Evolutionary conservation across 148 eudicot genomes (phyloP), one percentile per base, ranked within the genome.

Genomic region (Heliamphora exappendiculata): DNA sequence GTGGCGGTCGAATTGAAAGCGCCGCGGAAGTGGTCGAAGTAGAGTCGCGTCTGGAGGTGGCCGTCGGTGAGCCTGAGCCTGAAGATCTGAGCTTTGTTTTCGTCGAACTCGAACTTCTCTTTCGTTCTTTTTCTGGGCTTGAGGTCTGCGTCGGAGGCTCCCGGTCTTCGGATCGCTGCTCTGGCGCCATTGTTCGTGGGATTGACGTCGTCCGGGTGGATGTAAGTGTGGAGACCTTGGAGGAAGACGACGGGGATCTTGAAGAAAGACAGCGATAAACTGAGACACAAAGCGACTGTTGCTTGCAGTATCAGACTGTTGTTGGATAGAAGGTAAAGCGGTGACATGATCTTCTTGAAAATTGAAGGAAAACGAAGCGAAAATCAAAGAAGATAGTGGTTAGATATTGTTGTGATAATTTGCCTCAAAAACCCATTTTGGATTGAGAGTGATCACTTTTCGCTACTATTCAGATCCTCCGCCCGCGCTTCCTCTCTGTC

Each of bases 71-170:
- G 91, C 41, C 79, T 89, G 24, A 96, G 84, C 45, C 99, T 76
- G 73, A 93, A 93, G 98, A 96, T 96, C 97, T 96, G 99, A 67
- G 99, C 99, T 80, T 96, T 96, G 73, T 60, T 84, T 74, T 96
- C 99, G 78, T 96, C 98, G 73, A 96, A 96, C 78, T 91, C 97
- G 54, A 91, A 88, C 47, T 77, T 89, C 13, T 91, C 88, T 67
- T 87, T 87, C 42, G 87, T 57, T 57, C 88, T 88, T 81, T 85
- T 93, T 78, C 97, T 88, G 87, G 87, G 89, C 77, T 79, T 92
- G 16, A 84, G 82, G 10, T 89, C 97, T 22, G 88, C 67, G 20
- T 82, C 80, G 6, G 89, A 72, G 4, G 78, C 84, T 36, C 96
- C 86, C 5, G 99, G 97, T 58, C 97, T 81, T 59, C 89, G 82